These are phyloP conservation scores for Babesia sp. DNA, from an alignment of 169 alveolate genomes.

Conservation along the genomic window DNA sequence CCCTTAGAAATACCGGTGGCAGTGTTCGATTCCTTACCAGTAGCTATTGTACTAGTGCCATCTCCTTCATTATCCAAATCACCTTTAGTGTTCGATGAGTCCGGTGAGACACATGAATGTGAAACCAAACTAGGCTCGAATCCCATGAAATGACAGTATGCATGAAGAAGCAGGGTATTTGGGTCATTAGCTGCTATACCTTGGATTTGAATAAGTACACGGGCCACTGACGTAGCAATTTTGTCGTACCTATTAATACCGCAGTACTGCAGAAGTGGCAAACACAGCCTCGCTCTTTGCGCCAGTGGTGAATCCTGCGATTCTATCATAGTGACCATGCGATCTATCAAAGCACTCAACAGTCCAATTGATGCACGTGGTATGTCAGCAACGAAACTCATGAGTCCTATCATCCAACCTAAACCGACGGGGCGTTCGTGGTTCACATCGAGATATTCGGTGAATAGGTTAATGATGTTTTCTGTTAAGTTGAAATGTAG, in stretches of 20 bases:
- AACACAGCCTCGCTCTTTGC: neutral
- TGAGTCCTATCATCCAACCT: conserved; percentile 27
- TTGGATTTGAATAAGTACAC: neutral
- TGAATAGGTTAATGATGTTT: conserved; percentile 2
- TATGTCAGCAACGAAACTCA: conserved; percentile 4
- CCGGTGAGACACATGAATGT: neutral
- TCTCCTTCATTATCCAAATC: neutral
- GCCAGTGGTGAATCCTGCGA: neutral
- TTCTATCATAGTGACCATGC: neutral
- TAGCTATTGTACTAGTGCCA: neutral
- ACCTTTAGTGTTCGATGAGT: neutral
- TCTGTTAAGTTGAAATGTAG: conserved; percentile 1
- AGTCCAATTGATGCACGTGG: neutral
- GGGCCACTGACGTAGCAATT: neutral
- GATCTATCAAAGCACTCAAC: neutral
- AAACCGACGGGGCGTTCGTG: neutral
- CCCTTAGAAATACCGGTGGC: no score
- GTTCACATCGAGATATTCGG: conserved; percentile 7
- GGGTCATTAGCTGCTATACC: neutral
- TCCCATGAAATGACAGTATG: conserved; percentile 27
- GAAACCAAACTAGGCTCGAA: neutral
- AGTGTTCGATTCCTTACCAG: neutral
- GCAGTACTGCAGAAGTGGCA: conserved; percentile 27
- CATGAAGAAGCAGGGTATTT: neutral
- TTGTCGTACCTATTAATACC: neutral